These are phyloP conservation scores for Saturnispora mendoncae DNA, from an alignment of 805 yeast species.

Conservation along the genomic window DNA sequence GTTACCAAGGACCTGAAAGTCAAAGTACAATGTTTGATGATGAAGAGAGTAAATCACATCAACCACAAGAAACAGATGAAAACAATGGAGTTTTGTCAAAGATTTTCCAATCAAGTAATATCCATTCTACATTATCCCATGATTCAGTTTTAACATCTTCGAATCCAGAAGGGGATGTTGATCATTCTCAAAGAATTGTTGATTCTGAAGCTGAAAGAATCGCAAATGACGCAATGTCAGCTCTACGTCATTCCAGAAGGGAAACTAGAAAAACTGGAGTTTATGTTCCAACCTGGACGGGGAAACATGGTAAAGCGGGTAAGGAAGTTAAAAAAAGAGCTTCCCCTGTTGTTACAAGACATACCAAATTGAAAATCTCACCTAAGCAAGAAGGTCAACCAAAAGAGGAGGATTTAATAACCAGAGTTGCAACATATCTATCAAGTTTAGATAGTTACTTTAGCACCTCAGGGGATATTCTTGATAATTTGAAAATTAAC, in stretches of 20 bases:
- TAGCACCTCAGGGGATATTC: constrained; percentile 26
- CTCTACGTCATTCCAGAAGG: constrained; percentile 52
- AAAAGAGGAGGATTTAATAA: constrained; percentile 15
- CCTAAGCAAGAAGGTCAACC: constrained; percentile 4
- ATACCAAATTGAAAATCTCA: constrained; percentile 18
- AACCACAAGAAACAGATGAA: constrained; percentile 13
- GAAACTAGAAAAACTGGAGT: constrained; percentile 39
- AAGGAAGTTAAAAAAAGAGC: constrained; percentile 18
- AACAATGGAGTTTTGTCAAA: constrained; percentile 66
- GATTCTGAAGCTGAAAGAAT: constrained; percentile 56
- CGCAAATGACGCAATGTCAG: constrained; percentile 54
- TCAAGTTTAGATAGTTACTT: constrained; percentile 23
- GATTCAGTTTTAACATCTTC: constrained; percentile 56
- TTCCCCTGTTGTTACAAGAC: background rate
- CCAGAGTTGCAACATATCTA: constrained; percentile 22
- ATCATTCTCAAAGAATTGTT: constrained; percentile 44
- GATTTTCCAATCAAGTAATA: constrained; percentile 52
- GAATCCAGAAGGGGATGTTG: constrained; percentile 23
- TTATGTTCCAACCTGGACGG: constrained; percentile 96
- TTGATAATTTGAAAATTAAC: constrained; percentile 23
- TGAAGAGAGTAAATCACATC: constrained; percentile 11
- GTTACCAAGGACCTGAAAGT: constrained; percentile 33
- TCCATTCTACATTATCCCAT: constrained; percentile 69
- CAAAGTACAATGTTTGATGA: constrained; percentile 14
- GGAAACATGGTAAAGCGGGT: constrained; percentile 82